Evolutionary conservation across 148 eudicot species (phyloP).

Genomic region (Limonium bicolor): DNA sequence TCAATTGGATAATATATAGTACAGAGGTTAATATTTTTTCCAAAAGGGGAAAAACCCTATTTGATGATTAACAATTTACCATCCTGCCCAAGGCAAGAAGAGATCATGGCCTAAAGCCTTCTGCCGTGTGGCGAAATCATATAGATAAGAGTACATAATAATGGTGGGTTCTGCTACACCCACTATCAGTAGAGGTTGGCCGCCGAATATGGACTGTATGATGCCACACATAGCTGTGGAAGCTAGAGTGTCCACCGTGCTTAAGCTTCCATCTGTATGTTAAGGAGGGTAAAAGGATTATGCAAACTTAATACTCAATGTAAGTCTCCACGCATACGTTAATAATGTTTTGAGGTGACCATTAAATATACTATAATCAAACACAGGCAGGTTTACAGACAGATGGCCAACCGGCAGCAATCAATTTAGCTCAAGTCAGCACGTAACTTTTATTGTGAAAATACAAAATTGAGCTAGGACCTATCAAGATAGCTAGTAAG

Average conservation of each 20-base stretch:
- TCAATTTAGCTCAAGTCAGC: not conserved
- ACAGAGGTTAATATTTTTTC: not conserved
- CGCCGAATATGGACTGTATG: conserved; percentile 33
- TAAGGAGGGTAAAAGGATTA: too few species aligned
- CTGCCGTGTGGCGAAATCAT: conserved; percentile 20
- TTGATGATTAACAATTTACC: conserved; percentile 11
- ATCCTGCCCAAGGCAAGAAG: conserved; percentile 39
- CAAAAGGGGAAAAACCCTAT: not conserved
- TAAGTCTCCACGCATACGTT: too few species aligned
- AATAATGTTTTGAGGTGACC: too few species aligned
- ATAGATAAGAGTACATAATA: conserved; percentile 40
- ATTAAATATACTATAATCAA: too few species aligned
- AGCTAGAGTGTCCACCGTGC: conserved; percentile 27
- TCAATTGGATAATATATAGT: not conserved
- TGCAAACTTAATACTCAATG: too few species aligned
- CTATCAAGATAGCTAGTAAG: not conserved
- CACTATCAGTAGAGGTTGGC: conserved; percentile 38
- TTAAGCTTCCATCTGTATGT: conserved; percentile 20
- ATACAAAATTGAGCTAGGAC: not conserved
- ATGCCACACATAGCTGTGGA: conserved; percentile 45
- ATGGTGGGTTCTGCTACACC: conserved; percentile 55
- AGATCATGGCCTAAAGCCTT: conserved; percentile 12
- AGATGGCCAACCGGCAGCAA: too few species aligned
- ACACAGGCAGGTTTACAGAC: too few species aligned
- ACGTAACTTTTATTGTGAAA: not conserved